Conservation (phyloP, 202 grass and related monocot genomes). For the Panicum hallii region DNA sequence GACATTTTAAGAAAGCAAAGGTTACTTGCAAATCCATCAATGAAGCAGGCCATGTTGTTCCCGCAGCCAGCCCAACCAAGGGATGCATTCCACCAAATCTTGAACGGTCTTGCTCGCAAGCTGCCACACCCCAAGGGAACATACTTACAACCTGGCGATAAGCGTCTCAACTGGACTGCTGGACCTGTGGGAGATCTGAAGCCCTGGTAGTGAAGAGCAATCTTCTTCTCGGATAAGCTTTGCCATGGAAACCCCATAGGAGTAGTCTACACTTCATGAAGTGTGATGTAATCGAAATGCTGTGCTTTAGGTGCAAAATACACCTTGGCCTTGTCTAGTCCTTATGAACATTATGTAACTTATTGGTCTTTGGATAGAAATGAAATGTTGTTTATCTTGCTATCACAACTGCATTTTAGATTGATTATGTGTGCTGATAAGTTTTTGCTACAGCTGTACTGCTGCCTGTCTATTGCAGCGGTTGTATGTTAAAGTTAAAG, state of each 20-base stretch:
- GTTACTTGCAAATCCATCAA: conserved; percentile 93
- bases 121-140: conserved; percentile 73
- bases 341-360: conserved; percentile 43
- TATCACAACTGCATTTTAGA: conserved; percentile 6
- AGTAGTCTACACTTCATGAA: conserved; percentile 47
- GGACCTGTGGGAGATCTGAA: conserved; percentile 92
- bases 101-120: conserved; percentile 95
- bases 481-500: not conserved
- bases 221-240: conserved; percentile 11
- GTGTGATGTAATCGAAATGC: conserved; percentile 43
- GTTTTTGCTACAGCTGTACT: not conserved
- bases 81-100: conserved; percentile 96
- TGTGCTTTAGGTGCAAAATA: conserved; percentile 48
- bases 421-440: not conserved
- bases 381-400: conserved; percentile 40
- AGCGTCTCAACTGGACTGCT: conserved; percentile 84
- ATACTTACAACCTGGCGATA: conserved; percentile 67
- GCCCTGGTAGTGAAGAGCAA: conserved; percentile 63
- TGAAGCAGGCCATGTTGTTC: conserved; percentile 99
- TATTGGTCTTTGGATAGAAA: conserved; percentile 31
- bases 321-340: conserved; percentile 48
- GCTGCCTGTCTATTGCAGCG: not conserved
- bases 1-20: conserved; percentile 95
- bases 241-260: conserved; percentile 30
- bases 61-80: conserved; percentile 86